phyloP scores from a whole-genome alignment of 768 basidiomycete genomes.

The Roridomyces roridus region DNA sequence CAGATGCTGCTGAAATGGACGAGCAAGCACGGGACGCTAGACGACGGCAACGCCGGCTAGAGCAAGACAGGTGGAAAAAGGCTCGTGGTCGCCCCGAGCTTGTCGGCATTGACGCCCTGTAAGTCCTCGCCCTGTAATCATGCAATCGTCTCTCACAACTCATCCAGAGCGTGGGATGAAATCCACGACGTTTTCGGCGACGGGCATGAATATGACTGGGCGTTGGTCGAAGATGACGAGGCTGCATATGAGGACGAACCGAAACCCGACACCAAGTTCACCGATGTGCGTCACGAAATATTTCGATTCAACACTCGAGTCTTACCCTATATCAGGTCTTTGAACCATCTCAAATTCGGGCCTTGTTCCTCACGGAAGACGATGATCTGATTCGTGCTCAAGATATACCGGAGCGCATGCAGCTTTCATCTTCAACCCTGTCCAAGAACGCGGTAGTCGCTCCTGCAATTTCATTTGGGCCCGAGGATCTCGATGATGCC shows the following conservation, averaged over 20 bases:
- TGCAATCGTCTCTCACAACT: constrained; percentile 18
- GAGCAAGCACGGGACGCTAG: constrained; percentile 80
- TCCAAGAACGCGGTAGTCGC: constrained; percentile 33
- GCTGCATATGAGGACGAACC: constrained; percentile 49
- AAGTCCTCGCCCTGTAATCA: constrained; percentile 2
- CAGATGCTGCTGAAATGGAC: constrained; percentile 69
- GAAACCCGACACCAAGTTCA: constrained; percentile 84
- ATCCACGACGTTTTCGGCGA: constrained; percentile 96
- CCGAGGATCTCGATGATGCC: constrained; percentile 78
- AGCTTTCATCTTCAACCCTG: constrained; percentile 72
- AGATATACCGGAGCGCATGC: constrained; percentile 97
- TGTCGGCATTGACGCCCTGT: constrained; percentile 84
- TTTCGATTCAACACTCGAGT: constrained; percentile 14
- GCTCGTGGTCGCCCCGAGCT: constrained; percentile 70
- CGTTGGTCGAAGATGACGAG: constrained; percentile 83
- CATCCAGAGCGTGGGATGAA: constrained; percentile 87
- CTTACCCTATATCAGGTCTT: constrained; percentile 71
- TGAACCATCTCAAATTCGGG: constrained; percentile 95
- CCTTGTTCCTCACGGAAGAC: constrained; percentile 87
- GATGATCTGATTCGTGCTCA: constrained; percentile 90
- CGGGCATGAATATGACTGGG: constrained; percentile 96
- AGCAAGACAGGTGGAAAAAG: constrained; percentile 72
- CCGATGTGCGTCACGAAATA: constrained; percentile 63
- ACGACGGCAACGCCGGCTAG: constrained; percentile 68
- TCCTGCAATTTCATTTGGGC: constrained; percentile 62